These are phyloP conservation scores for Psidium friedrichsthalianum DNA, from an alignment of 345 rosid genomes.

Conservation along the genomic window DNA sequence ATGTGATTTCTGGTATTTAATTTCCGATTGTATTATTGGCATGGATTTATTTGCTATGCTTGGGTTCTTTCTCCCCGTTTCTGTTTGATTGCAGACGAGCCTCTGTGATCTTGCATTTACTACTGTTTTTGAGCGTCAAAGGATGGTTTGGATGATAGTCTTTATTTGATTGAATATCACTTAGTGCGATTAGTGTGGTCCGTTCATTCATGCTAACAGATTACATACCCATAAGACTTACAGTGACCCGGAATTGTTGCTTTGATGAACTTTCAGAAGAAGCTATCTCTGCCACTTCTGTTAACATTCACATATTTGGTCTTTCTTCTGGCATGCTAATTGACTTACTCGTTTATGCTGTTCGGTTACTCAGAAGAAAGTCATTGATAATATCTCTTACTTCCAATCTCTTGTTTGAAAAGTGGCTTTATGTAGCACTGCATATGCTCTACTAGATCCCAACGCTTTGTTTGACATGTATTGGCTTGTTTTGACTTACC, in stretches of 20 bases:
- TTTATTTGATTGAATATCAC: not conserved
- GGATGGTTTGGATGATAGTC: not conserved
- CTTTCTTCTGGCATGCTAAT: too few species aligned
- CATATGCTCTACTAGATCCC: too few species aligned
- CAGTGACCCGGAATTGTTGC: not conserved
- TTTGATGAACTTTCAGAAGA: not conserved
- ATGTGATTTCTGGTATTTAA: too few species aligned
- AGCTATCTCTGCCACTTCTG: not conserved
- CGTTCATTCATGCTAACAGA: not conserved
- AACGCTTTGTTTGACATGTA: too few species aligned
- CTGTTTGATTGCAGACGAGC: too few species aligned
- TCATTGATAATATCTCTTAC: not conserved
- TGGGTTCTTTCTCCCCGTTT: too few species aligned
- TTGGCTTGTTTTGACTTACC: too few species aligned
- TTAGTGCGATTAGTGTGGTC: not conserved
- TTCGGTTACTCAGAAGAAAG: too few species aligned
- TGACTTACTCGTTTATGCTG: too few species aligned
- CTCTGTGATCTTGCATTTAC: not conserved
- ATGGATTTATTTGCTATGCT: too few species aligned
- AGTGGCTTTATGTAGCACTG: too few species aligned
- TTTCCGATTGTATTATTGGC: too few species aligned
- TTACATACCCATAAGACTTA: not conserved
- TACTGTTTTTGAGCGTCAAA: not conserved
- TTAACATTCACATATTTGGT: not conserved
- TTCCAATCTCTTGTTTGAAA: not conserved